A percentile compares a stretch with the other conserved stretches of the same genome.
Evolutionary conservation across 495 filamentous ascomycete species (phyloP).

Genomic region (Parmelia sp.): DNA sequence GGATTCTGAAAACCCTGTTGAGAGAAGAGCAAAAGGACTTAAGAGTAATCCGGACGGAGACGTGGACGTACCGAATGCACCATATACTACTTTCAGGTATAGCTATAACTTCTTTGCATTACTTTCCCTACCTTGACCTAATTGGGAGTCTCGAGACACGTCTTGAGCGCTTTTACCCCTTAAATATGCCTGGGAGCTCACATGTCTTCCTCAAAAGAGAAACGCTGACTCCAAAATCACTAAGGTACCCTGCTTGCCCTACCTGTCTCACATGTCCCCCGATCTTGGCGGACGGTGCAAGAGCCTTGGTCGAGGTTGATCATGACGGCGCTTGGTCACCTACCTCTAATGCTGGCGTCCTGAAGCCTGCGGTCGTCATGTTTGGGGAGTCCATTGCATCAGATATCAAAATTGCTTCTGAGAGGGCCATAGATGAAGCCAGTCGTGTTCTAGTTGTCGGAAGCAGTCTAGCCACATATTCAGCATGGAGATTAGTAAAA

Average conservation of each 20-base stretch:
- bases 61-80: slow-evolving; percentile 80
- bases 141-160: no score
- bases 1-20: slow-evolving; percentile 66
- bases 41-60: slow-evolving; percentile 92
- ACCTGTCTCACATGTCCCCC: slow-evolving; percentile 67
- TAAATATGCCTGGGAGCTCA: no score
- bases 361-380: slow-evolving; percentile 92
- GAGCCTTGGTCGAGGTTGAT: slow-evolving; percentile 61
- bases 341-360: slow-evolving; percentile 64
- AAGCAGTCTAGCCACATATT: slow-evolving; percentile 88
- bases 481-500: slow-evolving; percentile 85
- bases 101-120: no score
- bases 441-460: slow-evolving; percentile 71
- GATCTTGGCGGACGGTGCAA: slow-evolving; percentile 47
- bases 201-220: no score
- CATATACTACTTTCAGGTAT: slow-evolving; percentile 81
- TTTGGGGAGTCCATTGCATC: slow-evolving; percentile 82
- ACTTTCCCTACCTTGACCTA: no score
- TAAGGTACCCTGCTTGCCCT: slow-evolving; percentile 90
- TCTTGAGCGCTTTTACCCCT: no score
- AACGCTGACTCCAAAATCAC: no score
- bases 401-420: slow-evolving; percentile 65
- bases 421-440: slow-evolving; percentile 70
- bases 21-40: slow-evolving; percentile 60
- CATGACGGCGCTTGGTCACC: slow-evolving; percentile 71